Conservation (phyloP, 73 alveolate species). For the Tetrahymena thermophila region DNA sequence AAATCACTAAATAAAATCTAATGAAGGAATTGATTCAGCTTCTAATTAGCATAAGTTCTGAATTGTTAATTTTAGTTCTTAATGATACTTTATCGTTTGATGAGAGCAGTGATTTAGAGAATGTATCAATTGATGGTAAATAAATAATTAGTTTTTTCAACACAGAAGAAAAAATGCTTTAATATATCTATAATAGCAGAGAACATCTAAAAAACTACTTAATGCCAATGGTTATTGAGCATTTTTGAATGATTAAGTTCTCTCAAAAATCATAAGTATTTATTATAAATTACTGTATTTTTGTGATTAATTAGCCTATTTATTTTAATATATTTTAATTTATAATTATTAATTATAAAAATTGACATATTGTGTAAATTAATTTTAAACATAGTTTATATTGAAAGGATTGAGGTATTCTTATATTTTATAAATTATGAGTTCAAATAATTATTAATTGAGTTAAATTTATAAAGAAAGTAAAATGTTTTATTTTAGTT, state of each 20-base stretch:
- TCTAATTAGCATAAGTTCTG: neutral
- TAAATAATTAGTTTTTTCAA: neutral
- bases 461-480: too few species aligned
- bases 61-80: too few species aligned
- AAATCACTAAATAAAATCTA: neutral
- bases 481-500: too few species aligned
- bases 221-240: neutral
- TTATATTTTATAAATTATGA: too few species aligned
- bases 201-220: neutral
- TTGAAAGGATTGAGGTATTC: too few species aligned
- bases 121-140: neutral
- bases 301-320: too few species aligned
- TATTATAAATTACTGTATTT: too few species aligned
- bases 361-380: too few species aligned
- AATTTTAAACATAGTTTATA: too few species aligned
- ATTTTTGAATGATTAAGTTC: neutral
- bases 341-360: too few species aligned
- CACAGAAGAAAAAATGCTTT: neutral
- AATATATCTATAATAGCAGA: neutral
- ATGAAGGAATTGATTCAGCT: neutral
- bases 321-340: too few species aligned
- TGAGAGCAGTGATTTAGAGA: neutral
- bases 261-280: neutral
- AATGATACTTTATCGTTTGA: neutral
- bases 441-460: too few species aligned